phyloP scores from a whole-genome alignment of 306 rosid species.

The Trifolium dubium region DNA sequence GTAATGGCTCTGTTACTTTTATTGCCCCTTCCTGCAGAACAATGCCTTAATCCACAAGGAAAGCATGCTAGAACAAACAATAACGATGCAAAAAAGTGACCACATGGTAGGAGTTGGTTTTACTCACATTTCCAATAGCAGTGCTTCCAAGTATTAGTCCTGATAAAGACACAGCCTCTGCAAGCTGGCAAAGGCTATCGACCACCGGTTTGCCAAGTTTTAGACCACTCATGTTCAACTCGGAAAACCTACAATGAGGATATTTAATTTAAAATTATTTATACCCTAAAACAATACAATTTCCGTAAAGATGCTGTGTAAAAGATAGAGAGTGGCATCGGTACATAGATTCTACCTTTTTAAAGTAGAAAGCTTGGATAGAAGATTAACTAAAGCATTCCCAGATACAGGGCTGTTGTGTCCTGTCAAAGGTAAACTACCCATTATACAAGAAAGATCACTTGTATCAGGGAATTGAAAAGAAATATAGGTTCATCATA shows the following conservation, averaged over 20 bases:
- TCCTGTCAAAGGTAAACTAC: slow-evolving; percentile 59
- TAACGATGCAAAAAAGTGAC: slow-evolving; percentile 28
- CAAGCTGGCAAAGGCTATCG: slow-evolving; percentile 73
- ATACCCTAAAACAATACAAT: slow-evolving; percentile 23
- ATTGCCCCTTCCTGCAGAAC: slow-evolving; percentile 71
- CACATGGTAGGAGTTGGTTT: slow-evolving; percentile 27
- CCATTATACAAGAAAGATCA: slow-evolving; percentile 28
- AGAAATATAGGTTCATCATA: slow-evolving; percentile 40
- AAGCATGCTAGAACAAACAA: slow-evolving; percentile 35
- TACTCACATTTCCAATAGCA: slow-evolving; percentile 84
- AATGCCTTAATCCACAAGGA: slow-evolving; percentile 32
- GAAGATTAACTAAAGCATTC: slow-evolving; percentile 64
- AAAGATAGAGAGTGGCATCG: slow-evolving; percentile 28
- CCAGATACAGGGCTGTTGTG: slow-evolving; percentile 76
- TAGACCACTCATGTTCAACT: slow-evolving; percentile 77
- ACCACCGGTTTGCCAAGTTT: slow-evolving; percentile 79
- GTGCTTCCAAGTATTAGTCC: slow-evolving; percentile 77
- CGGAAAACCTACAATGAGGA: slow-evolving; percentile 64
- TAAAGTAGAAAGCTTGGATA: slow-evolving; percentile 72
- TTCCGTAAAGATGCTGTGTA: slow-evolving; percentile 18
- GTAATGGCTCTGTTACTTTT: slow-evolving; percentile 62
- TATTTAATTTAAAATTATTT: slow-evolving; percentile 19
- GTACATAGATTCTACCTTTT: slow-evolving; percentile 60
- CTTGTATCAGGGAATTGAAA: slow-evolving; percentile 15
- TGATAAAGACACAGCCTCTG: slow-evolving; percentile 62